Evolutionary conservation across 148 eudicot genomes (phyloP), one percentile per base, ranked within the genome.

Genomic region (Cornus controversa): DNA sequence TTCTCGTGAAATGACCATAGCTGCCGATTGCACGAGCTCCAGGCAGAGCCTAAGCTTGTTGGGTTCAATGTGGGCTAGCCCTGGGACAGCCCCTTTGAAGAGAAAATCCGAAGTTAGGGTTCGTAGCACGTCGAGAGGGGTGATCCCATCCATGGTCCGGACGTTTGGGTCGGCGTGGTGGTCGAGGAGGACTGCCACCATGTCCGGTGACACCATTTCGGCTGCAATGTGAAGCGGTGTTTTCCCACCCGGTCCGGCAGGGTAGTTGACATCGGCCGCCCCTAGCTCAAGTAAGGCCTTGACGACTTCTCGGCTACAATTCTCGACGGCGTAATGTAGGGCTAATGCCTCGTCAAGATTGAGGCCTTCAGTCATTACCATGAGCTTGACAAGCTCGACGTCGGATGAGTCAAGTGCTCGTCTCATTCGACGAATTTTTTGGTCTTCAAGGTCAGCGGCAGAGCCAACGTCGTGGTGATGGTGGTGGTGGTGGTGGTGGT

Each of bases 321-420:
- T 96, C 34, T 90, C 97, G 0, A 96, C 99, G 0, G 97, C 92
- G 50, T 93, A 96, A 69, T 96, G 99, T 42, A 96, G 57, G 4
- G 98, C 99, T 26, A 96, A 36, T 10, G 99, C 94, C 16, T 89
- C 95, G 67, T 96, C 99, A 0, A 96, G 87, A 72, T 93, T 93
- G 3, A 96, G 88, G 34, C 99, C 98, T 79, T 93, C 98, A 0
- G 97, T 95, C 98, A 96, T 96, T 5, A 96, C 99, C 99, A 96
- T 93, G 0, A 96, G 90, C 74, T 92, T 96, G 54, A 96, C 98
- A 16, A 96, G 91, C 76, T 96, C 99, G 0, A 96, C 99, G 31
- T 96, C 99, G 0, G 93, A 96, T 2, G 99, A 90, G 83, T 93
- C 99, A 0, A 96, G 87, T 28, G 99, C 99, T 0, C 99, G 90